These are phyloP conservation scores for Phytopythium helicoides DNA, from an alignment of 352 stramenopile species.

Conservation along the genomic window DNA sequence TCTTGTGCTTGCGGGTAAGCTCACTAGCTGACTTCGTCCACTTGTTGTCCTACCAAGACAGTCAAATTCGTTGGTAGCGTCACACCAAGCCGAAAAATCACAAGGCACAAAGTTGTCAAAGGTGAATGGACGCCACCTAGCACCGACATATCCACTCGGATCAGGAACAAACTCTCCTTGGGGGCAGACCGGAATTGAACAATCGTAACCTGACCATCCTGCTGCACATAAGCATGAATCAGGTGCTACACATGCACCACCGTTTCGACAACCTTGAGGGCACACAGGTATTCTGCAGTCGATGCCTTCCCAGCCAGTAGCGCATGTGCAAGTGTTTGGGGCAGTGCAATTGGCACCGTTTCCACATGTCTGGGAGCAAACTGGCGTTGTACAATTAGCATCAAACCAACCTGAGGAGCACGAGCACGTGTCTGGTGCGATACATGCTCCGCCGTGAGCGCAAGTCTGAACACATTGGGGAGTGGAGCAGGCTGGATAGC, in stretches of 20 bases:
- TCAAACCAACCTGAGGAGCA: constrained; percentile 95
- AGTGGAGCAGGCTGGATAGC: constrained; percentile 60
- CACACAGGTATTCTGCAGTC: constrained; percentile 94
- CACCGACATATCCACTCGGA: constrained; percentile 58
- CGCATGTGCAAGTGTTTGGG: constrained; percentile 89
- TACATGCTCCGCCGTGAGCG: constrained; percentile 84
- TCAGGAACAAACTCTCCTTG: constrained; percentile 93
- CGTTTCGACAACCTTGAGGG: constrained; percentile 85
- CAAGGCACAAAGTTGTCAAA: constrained; percentile 90
- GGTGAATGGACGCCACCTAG: constrained; percentile 54
- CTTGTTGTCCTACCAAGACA: constrained; percentile 62
- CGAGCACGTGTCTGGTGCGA: constrained; percentile 91
- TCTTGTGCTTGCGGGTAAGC: constrained; percentile 24
- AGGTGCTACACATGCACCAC: constrained; percentile 90
- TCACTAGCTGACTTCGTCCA: constrained; percentile 32
- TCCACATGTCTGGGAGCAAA: constrained; percentile 95
- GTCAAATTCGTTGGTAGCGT: constrained; percentile 92
- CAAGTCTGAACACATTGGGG: constrained; percentile 91
- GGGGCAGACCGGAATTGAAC: constrained; percentile 86
- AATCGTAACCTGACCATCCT: constrained; percentile 93
- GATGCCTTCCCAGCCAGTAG: constrained; percentile 80
- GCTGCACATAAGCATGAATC: constrained; percentile 94
- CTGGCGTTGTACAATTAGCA: constrained; percentile 95
- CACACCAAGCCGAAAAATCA: constrained; percentile 88
- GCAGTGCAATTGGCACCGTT: constrained; percentile 96